phyloP scores from a whole-genome alignment of 225 moss, liverwort and hornwort species.

The Pleurozium schreberi region DNA sequence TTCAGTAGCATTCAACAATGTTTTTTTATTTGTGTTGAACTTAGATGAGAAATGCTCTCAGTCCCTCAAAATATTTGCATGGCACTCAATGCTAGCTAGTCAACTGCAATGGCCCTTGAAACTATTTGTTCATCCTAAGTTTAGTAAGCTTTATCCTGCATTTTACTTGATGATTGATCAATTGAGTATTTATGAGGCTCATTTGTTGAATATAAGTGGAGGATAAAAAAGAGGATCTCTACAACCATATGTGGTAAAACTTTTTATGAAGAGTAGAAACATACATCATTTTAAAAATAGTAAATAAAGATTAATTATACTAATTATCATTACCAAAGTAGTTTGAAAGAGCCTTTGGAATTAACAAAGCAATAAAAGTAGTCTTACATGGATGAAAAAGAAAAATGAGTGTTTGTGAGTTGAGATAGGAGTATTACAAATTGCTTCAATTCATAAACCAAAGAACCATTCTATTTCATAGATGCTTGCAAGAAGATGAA shows the following conservation, averaged over 20 bases:
- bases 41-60: fast-evolving
- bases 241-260: fast-evolving
- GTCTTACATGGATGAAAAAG: neutral
- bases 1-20: fast-evolving
- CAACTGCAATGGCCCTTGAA: neutral
- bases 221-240: fast-evolving
- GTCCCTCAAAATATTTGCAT: neutral
- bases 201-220: neutral
- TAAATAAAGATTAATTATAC: neutral
- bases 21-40: neutral
- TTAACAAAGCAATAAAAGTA: too few species aligned
- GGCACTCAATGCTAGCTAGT: fast-evolving
- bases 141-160: neutral
- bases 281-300: neutral
- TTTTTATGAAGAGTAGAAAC: neutral
- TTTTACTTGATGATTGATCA: neutral
- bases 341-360: neutral
- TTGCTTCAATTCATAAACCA: too few species aligned
- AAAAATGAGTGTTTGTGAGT: neutral
- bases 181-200: neutral
- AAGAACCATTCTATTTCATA: neutral
- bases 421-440: fast-evolving
- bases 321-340: fast-evolving
- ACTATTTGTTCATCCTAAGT: neutral
- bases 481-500: neutral